Evolutionary conservation across 495 filamentous ascomycete genomes (phyloP).

Genomic region (Penicillium verhagenii): DNA sequence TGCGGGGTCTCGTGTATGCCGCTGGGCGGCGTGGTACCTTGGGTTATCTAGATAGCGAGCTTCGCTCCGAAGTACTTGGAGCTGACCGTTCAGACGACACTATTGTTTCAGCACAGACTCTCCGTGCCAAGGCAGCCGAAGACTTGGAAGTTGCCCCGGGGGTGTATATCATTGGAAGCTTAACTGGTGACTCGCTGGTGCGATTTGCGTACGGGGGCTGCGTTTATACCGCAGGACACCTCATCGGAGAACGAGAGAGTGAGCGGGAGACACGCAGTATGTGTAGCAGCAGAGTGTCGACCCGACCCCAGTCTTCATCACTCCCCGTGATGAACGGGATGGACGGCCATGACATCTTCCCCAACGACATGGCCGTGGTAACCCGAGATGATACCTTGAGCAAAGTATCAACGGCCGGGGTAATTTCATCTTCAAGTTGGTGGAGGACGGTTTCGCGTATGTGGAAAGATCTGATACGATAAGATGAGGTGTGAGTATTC

Average conservation of each 20-base stretch:
- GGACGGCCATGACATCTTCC: slow-evolving; percentile 40
- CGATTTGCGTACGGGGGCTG: slow-evolving; percentile 64
- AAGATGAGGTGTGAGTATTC: slow-evolving; percentile 1
- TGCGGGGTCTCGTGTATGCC: slow-evolving; percentile 57
- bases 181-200: slow-evolving; percentile 65
- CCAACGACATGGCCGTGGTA: slow-evolving; percentile 7
- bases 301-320: slow-evolving; percentile 21
- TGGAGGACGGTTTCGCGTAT: slow-evolving; percentile 23
- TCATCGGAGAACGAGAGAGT: slow-evolving; percentile 34
- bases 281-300: slow-evolving; percentile 16
- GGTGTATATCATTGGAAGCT: slow-evolving; percentile 61
- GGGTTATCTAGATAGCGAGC: slow-evolving; percentile 48
- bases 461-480: slow-evolving; percentile 21
- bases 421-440: slow-evolving; percentile 18
- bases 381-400: slow-evolving; percentile 26
- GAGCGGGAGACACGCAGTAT: slow-evolving; percentile 15
- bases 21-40: slow-evolving; percentile 61
- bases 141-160: slow-evolving; percentile 54
- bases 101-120: slow-evolving; percentile 53
- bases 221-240: slow-evolving; percentile 55
- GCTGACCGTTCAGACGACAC: slow-evolving; percentile 19
- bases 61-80: slow-evolving; percentile 52
- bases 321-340: slow-evolving; percentile 42
- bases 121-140: slow-evolving; percentile 53
- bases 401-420: slow-evolving; percentile 14